Conservation (phyloP, 805 yeast genomes). For the Kluyveromyces siamensis region DNA sequence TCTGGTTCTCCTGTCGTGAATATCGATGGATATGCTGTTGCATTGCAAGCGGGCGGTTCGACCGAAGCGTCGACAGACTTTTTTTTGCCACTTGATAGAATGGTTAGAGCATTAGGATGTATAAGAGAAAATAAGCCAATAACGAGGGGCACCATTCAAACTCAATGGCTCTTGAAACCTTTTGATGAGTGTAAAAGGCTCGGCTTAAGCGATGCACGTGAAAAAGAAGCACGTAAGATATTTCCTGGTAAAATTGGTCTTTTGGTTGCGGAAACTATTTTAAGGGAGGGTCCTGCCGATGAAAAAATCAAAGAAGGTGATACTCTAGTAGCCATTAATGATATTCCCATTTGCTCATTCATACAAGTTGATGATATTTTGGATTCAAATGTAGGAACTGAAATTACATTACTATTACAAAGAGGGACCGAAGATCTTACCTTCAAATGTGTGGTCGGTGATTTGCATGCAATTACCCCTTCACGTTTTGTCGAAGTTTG, state of each 20-base stretch:
- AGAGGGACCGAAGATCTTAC: conserved; percentile 60
- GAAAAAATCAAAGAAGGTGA: conserved; percentile 75
- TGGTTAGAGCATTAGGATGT: conserved; percentile 70
- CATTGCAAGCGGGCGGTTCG: conserved; percentile 90
- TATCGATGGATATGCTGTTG: conserved; percentile 78
- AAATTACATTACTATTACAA: conserved; percentile 49
- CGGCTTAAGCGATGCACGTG: conserved; percentile 71
- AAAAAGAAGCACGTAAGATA: conserved; percentile 51
- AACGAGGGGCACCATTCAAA: conserved; percentile 87
- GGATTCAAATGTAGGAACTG: conserved; percentile 59
- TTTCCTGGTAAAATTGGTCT: conserved; percentile 75
- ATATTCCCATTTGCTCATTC: conserved; percentile 54
- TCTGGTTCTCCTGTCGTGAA: conserved; percentile 96
- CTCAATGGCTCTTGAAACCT: conserved; percentile 80
- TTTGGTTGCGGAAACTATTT: conserved; percentile 69
- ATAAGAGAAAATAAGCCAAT: conserved; percentile 51
- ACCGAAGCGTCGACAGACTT: conserved; percentile 90
- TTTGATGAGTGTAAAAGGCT: conserved; percentile 85
- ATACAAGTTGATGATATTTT: conserved; percentile 75
- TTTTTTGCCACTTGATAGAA: conserved; percentile 79
- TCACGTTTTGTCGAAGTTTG: conserved; percentile 69
- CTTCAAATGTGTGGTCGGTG: conserved; percentile 51
- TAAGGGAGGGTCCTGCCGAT: conserved; percentile 83
- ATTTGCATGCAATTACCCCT: conserved; percentile 78
- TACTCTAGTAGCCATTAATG: conserved; percentile 65